Base-by-base conservation (phyloP, 768 basidiomycete genomes). In the Naganishia kalamii region DNA sequence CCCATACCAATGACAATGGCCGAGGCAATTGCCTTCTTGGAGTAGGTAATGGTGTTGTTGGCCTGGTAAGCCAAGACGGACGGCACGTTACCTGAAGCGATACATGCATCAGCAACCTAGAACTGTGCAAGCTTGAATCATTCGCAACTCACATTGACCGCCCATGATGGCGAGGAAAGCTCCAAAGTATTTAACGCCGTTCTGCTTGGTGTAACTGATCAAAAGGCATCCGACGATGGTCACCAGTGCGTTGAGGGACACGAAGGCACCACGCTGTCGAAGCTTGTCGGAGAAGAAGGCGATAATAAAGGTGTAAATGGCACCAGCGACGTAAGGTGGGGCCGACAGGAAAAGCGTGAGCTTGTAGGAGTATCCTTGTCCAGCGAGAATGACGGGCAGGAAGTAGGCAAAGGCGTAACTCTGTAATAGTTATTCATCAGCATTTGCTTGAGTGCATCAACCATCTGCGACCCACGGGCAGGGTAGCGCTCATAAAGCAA, bases 291-390 rank as follows among this genome's bases (percentile, higher is more conserved):
- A 64, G 44, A 64, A 27, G 37, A 67, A 41, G 29, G 70, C 71
- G 59, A 68, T 54, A 47, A 62, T 64, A 25, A 72, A 67, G 33
- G 69, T 70, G 63, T 66, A 68, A 62, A 72, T 63, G 50, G 65
- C 67, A 59, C 69, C 70, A 48, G 68, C 65, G 51, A 71, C 62
- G 67, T 70, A 70, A 25, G 69, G 74, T 21, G 68, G 74, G 2
- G 74, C 74, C 10, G 73, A 74, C n/a, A 75, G 70, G 51, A 69
- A 62, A 40, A 74, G 72, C n/a, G 74, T 71, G 30, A 68, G 69
- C 51, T 71, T 65, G 59, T 48, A 49, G n/a, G 60, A 60, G 68
- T 72, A 77, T 4, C 75, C 74, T 46, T 69, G 68, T 33, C 74
- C 75, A 0, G 62, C 63, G 19, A 77, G 74, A 51, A 77, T 77